Conservation (phyloP, 2,329 filamentous ascomycete species). For the Fusarium zealandicum region DNA sequence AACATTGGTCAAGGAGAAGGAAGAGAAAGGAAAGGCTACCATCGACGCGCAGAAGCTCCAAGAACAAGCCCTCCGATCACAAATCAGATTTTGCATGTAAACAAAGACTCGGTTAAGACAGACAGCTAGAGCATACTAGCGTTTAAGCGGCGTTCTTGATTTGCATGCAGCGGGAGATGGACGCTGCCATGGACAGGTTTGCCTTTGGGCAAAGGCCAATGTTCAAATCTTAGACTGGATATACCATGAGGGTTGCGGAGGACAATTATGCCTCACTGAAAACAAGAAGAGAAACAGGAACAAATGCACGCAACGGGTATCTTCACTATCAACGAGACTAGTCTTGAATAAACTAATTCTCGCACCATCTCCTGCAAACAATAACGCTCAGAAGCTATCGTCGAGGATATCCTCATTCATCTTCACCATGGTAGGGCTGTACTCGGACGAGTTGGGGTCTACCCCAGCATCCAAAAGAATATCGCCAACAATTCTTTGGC, state of each 20-base stretch:
- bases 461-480: conserved; percentile 78
- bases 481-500: conserved; percentile 81
- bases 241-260: too few species aligned
- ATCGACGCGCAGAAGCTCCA: conserved; percentile 39
- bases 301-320: conserved; percentile 9
- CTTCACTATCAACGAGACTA: conserved; percentile 9
- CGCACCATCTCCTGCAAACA: background rate
- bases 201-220: too few species aligned
- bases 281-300: background rate
- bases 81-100: conserved; percentile 41
- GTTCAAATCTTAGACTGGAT: too few species aligned
- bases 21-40: conserved; percentile 23
- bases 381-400: conserved; percentile 61
- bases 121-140: background rate
- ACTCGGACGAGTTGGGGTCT: conserved; percentile 61
- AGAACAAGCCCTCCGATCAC: conserved; percentile 40
- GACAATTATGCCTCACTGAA: background rate
- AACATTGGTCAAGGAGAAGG: conserved; percentile 34
- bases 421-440: conserved; percentile 71
- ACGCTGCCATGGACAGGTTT: too few species aligned
- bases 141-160: too few species aligned
- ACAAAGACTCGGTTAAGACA: background rate
- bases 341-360: background rate
- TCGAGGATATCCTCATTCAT: conserved; percentile 68
- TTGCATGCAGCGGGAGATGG: too few species aligned